Evolutionary conservation across 1,284 basidiomycete genomes (phyloP).

Genomic region (Pterula multifida): DNA sequence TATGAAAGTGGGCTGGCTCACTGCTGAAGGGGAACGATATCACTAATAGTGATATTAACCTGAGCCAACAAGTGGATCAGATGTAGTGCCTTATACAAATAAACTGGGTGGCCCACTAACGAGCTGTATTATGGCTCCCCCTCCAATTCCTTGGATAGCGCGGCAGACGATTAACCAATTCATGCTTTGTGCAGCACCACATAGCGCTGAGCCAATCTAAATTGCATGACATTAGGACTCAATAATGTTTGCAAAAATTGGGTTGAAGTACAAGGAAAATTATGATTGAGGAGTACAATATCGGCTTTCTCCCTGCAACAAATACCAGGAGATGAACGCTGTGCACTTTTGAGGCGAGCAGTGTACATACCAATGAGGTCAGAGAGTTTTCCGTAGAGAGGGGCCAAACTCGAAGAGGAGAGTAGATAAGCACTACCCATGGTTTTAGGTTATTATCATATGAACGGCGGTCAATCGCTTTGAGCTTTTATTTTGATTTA

Average conservation of each 20-base stretch:
- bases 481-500: slow-evolving; percentile 16
- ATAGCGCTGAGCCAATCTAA: slow-evolving; percentile 68
- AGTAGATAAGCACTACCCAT: slow-evolving; percentile 56
- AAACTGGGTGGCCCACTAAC: slow-evolving; percentile 15
- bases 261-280: slow-evolving; percentile 49
- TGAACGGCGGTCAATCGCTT: slow-evolving; percentile 2
- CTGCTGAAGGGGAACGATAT: slow-evolving; percentile 71
- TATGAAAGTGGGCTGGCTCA: slow-evolving; percentile 21
- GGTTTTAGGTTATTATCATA: slow-evolving; percentile 2
- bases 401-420: slow-evolving; percentile 53
- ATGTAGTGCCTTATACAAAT: too few species aligned
- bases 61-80: slow-evolving; percentile 9
- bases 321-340: neutral
- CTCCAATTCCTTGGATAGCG: slow-evolving; percentile 76
- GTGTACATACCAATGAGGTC: slow-evolving; percentile 33
- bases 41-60: slow-evolving; percentile 65
- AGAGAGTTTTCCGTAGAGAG: slow-evolving; percentile 68
- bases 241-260: neutral
- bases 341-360: neutral
- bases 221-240: slow-evolving; percentile 5
- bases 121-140: slow-evolving; percentile 61
- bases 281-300: slow-evolving; percentile 56
- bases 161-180: slow-evolving; percentile 49
- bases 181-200: slow-evolving; percentile 73
- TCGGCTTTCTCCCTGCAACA: slow-evolving; percentile 53